These are phyloP conservation scores for Quercus variabilis DNA, from an alignment of 306 rosid species.

Conservation along the genomic window DNA sequence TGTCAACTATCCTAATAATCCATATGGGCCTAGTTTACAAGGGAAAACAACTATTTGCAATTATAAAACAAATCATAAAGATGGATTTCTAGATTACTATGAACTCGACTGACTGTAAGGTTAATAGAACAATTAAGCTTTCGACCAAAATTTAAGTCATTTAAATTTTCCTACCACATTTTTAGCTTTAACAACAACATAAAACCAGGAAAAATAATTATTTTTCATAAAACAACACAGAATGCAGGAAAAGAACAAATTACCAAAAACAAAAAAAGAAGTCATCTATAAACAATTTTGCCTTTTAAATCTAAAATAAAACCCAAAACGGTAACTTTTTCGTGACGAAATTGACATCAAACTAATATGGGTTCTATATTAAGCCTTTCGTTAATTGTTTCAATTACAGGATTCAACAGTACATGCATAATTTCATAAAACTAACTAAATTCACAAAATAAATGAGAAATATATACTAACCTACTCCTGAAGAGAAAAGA, in stretches of 20 bases:
- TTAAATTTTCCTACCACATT: not conserved
- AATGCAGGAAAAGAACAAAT: not conserved
- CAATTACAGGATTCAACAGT: not conserved
- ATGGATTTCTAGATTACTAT: not conserved
- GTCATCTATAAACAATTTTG: too few species aligned
- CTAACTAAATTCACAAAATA: not conserved
- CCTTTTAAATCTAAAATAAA: too few species aligned
- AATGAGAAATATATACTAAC: conserved; percentile 32
- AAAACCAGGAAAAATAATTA: not conserved
- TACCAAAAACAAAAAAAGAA: not conserved
- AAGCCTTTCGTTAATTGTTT: not conserved
- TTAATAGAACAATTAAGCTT: not conserved
- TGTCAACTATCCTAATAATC: not conserved
- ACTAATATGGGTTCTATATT: too few species aligned
- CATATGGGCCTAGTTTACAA: not conserved
- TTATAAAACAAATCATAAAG: not conserved
- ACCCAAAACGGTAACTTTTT: too few species aligned
- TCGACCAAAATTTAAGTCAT: not conserved
- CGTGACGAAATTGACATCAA: too few species aligned
- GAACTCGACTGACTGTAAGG: not conserved
- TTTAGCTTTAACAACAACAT: not conserved
- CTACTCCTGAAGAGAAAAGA: conserved; percentile 34
- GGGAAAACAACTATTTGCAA: not conserved
- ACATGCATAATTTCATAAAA: not conserved
- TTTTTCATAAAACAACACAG: not conserved